Evolutionary conservation across 2,329 filamentous ascomycete genomes (phyloP).

Genomic region (Penicillium sp.): DNA sequence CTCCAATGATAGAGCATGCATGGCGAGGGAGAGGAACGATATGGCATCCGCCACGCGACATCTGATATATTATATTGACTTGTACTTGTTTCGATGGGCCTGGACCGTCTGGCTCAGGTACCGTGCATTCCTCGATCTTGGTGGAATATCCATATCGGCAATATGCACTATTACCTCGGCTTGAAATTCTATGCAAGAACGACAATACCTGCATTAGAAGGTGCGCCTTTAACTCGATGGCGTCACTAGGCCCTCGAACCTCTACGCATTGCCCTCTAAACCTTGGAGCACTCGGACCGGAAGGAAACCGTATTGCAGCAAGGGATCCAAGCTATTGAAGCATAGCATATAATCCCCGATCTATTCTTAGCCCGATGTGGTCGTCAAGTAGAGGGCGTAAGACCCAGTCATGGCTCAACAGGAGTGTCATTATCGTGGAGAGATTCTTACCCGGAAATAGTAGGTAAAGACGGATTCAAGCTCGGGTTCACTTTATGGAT

Average conservation of each 20-base stretch:
- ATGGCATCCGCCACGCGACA: slow-evolving; percentile 13
- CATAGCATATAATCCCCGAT: not conserved
- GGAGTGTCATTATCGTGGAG: not conserved
- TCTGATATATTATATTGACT: slow-evolving; percentile 16
- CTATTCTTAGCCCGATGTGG: slow-evolving; percentile 4
- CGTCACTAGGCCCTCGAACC: too few relatives aligned
- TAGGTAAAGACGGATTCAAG: too few relatives aligned
- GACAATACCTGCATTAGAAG: too few relatives aligned
- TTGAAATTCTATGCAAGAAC: too few relatives aligned
- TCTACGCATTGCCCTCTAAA: too few relatives aligned
- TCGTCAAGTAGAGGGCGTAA: not conserved
- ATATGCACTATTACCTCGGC: too few relatives aligned
- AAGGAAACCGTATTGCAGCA: not conserved
- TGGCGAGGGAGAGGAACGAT: not conserved
- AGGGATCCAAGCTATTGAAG: slow-evolving; percentile 1
- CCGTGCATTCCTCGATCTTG: not conserved
- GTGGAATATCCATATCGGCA: too few relatives aligned
- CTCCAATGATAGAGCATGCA: slow-evolving; percentile 11
- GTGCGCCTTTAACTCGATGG: too few relatives aligned
- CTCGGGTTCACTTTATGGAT: not conserved
- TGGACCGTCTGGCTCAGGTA: not conserved
- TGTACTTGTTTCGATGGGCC: not conserved
- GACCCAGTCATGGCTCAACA: not conserved
- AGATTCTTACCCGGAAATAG: not conserved
- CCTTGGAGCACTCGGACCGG: too few relatives aligned